Evolutionary conservation across 257 asterid genomes (phyloP), one percentile per base, ranked within the genome.

Genomic region (Solanum paucissectum): DNA sequence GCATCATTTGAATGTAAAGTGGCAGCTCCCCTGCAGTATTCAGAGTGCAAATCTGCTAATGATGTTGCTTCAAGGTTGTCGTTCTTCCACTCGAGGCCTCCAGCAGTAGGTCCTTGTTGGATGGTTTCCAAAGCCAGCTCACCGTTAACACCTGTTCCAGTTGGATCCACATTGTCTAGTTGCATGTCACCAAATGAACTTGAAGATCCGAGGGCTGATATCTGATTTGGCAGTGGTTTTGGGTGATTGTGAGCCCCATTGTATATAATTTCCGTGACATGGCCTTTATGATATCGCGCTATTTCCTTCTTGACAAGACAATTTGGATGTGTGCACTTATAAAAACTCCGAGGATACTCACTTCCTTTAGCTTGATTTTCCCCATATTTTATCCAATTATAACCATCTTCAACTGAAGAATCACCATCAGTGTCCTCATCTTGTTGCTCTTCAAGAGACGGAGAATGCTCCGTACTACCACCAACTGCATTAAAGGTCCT

Each of bases 331-430:
- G 96, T 93, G 91, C 99, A 96, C 94, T 95, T 95, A 92, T 91
- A 96, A 88, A 95, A 96, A 86, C 97, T 95, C 37, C 97, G 91
- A 13, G 99, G 98, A 90, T 86, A 96, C 87, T 92, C 95, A 11
- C 98, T 95, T 49, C 98, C 97, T 88, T 93, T 95, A 23, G 93
- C 98, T 62, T 94, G 98, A 79, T 96, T 96, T 88, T 96, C 98
- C 75, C 98, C 99, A 37, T 96, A 96, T 84, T 96, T 95, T 87
- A 95, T 90, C 98, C 98, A 96, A 76, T 92, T 95, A 85, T 91
- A 95, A 76, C 98, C 98, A 89, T 96, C 98, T 33, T 94, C 98
- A 44, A 90, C 92, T 9, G 92, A 92, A 86, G 91, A 76, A 76
- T 94, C 93, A 55, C 88, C 93, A 84, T 44, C 79, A 49, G 86